A percentile compares a stretch with the other conserved stretches of the same genome.
These are phyloP conservation scores for Salisapilia sapeloensis DNA, from an alignment of 352 stramenopile species.

Conservation along the genomic window DNA sequence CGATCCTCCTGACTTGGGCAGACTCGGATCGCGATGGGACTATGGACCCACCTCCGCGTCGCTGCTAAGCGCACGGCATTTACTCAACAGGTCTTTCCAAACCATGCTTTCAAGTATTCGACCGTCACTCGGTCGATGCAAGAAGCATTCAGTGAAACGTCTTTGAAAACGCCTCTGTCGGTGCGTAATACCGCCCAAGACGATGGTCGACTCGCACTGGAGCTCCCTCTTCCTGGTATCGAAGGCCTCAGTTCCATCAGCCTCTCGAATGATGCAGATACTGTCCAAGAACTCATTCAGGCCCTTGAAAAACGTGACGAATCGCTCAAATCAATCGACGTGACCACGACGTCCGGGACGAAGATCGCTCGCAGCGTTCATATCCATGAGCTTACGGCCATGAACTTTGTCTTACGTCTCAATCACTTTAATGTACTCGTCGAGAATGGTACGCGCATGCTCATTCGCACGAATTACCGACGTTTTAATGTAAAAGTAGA, in stretches of 20 bases:
- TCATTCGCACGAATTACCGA: too few species aligned
- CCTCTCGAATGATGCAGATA: conserved; percentile 16
- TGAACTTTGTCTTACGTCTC: conserved; percentile 50
- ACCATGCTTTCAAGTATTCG: too few species aligned
- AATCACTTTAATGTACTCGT: conserved; percentile 48
- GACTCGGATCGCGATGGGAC: too few species aligned
- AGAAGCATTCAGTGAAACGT: too few species aligned
- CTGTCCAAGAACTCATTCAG: conserved; percentile 33
- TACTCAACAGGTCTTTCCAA: too few species aligned
- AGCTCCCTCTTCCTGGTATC: conserved; percentile 39
- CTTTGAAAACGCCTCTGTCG: conserved; percentile 14
- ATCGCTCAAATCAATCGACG: conserved; percentile 41
- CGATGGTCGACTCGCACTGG: conserved; percentile 22
- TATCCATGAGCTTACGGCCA: conserved; percentile 33
- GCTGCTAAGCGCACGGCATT: too few species aligned
- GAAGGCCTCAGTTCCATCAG: conserved; percentile 29
- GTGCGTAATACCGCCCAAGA: conserved; percentile 22
- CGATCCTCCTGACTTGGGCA: too few species aligned
- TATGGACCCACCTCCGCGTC: too few species aligned
- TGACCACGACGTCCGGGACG: conserved; percentile 45
- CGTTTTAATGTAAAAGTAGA: conserved; percentile 8
- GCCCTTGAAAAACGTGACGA: conserved; percentile 23
- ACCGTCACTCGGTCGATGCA: too few species aligned
- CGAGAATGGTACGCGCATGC: conserved; percentile 13
- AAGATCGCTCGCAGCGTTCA: conserved; percentile 51